Base-by-base conservation (phyloP, 2,329 filamentous ascomycete species). In the Cytospora schulzeri region DNA sequence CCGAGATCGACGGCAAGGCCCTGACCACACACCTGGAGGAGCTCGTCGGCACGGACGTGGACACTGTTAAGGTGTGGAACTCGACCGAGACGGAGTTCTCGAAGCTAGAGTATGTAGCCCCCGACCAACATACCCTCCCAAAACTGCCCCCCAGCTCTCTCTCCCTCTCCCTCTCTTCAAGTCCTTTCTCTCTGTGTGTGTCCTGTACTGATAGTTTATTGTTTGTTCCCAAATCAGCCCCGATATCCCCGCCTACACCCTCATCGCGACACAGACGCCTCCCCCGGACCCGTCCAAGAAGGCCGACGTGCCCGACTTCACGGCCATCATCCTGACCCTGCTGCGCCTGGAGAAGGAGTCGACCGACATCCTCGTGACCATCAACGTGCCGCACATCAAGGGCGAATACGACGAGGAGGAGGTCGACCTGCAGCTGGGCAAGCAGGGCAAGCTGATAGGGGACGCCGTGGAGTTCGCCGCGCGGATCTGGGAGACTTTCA, bases 321-420 rank as follows among this genome's bases (percentile, higher is more conserved):
- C 91, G 9, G 91, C 86, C 51, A 88, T 95, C 66, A 86, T 93
- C 69, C 82, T 96, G 69, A 86, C 92, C 19, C 81, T 97, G 50
- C 79, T 97, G 63, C 84, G 94, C 19, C 81, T 98, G 55, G 89
- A 89, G 76, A 83, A 85, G 71, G 83, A 93, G 73, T 82, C 81
- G 64, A 94, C 93, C 1, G 94, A 98, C 76, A 79, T 98, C 48
- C 80, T 97, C 55, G 87, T 97, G 67, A 91, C 91, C 50, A 86
- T 97, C 73, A 97, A 97, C 76, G 91, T 96, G 56, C 94, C 93
- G 31, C 90, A 95, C 73, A 89, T 92, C 69, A 83, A 86, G 70
- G 88, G 89, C 67, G 86, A 91, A 75, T 92, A 92, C 73, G 82
- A 88, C 70, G 85, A 88, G 75, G 88, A 89, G 11, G 88, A 92